These are phyloP conservation scores for Begonia fuchsioides DNA, from an alignment of 306 rosid species.

Conservation along the genomic window DNA sequence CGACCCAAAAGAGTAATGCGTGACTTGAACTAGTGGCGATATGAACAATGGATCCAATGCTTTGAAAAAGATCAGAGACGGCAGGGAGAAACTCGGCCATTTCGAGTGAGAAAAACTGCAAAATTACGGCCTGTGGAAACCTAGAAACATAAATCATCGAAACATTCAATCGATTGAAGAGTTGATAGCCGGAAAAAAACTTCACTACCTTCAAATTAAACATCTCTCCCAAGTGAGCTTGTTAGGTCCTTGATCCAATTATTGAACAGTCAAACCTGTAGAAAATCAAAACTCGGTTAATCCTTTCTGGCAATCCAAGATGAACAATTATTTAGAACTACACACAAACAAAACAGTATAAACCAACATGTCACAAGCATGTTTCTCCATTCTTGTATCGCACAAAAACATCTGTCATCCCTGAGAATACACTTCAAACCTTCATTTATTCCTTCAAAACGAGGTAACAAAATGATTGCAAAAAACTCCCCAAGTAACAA, in stretches of 20 bases:
- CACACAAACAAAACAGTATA: neutral
- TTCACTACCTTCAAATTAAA: constrained; percentile 52
- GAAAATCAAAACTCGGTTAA: constrained; percentile 5
- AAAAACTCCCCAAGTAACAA: too few relatives aligned
- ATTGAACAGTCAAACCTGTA: constrained; percentile 76
- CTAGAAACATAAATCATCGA: constrained; percentile 11
- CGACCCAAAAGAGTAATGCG: constrained; percentile 69
- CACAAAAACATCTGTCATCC: too few relatives aligned
- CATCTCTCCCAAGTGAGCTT: constrained; percentile 61
- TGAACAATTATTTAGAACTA: constrained; percentile 4
- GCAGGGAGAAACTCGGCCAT: constrained; percentile 68
- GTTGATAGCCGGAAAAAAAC: too few relatives aligned
- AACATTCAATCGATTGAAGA: too few relatives aligned
- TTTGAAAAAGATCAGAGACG: constrained; percentile 38
- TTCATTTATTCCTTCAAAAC: too few relatives aligned
- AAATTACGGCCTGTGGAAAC: constrained; percentile 83
- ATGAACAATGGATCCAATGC: constrained; percentile 45
- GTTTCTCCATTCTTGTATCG: too few relatives aligned
- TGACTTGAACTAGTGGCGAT: constrained; percentile 78
- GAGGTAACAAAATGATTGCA: too few relatives aligned
- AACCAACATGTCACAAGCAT: too few relatives aligned
- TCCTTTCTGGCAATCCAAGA: neutral
- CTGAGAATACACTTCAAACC: too few relatives aligned
- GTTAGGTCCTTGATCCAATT: constrained; percentile 74
- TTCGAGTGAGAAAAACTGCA: constrained; percentile 66